These are phyloP conservation scores for Leccinum boreale DNA, from an alignment of 768 basidiomycete genomes.

Conservation along the genomic window DNA sequence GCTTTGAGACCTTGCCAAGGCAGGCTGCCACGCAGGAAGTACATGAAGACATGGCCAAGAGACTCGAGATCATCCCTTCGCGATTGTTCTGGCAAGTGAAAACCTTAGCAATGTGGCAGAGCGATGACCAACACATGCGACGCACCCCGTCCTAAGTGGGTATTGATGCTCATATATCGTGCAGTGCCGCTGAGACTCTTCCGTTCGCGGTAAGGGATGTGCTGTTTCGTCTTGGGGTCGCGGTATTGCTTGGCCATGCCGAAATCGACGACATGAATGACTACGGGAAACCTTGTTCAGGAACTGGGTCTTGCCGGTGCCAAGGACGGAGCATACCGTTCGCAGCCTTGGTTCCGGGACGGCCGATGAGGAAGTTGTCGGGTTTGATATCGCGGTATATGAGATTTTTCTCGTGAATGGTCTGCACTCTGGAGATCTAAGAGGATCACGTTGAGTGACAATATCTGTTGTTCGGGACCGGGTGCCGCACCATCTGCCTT, in stretches of 20 bases:
- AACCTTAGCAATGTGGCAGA: slow-evolving; percentile 5
- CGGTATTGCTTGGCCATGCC: slow-evolving; percentile 99
- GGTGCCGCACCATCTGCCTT: slow-evolving; percentile 81
- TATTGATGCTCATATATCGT: slow-evolving; percentile 99
- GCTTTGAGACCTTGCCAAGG: slow-evolving; percentile 99
- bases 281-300: slow-evolving; percentile 34
- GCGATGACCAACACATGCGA: slow-evolving; percentile 1
- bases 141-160: slow-evolving; percentile 92
- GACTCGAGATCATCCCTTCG: slow-evolving; percentile 97
- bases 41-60: slow-evolving; percentile 99
- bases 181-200: slow-evolving; percentile 97
- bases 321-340: slow-evolving; percentile 49
- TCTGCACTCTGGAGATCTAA: slow-evolving; percentile 92
- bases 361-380: slow-evolving; percentile 97
- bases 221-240: slow-evolving; percentile 98
- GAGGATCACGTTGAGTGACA: slow-evolving; percentile 4
- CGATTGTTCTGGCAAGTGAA: slow-evolving; percentile 63
- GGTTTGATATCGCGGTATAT: slow-evolving; percentile 99
- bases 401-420: slow-evolving; percentile 98
- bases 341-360: slow-evolving; percentile 85
- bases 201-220: slow-evolving; percentile 97
- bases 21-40: slow-evolving; percentile 93
- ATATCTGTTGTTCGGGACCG: background rate
- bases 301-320: background rate
- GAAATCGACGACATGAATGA: slow-evolving; percentile 95